Evolutionary conservation across 495 filamentous ascomycete species (phyloP).

Genomic region (Jackrogersella minutella): DNA sequence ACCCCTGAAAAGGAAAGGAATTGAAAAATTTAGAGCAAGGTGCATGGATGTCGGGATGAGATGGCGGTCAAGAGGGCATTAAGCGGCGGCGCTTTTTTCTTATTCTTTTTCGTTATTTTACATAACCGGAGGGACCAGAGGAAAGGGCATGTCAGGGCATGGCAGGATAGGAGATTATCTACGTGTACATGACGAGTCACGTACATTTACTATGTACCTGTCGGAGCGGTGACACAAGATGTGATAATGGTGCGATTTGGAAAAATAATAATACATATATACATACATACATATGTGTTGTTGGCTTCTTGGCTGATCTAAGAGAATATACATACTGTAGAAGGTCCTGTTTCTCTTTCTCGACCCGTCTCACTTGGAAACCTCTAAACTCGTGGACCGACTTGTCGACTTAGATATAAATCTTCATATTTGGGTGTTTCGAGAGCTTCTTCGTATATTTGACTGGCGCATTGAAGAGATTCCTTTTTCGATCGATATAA

Average conservation of each 20-base stretch:
- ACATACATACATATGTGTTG: too few relatives aligned
- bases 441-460: neutral
- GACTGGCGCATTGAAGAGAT: neutral
- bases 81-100: too few relatives aligned
- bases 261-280: neutral
- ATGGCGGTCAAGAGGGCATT: slow-evolving; percentile 20
- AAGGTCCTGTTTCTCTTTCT: slow-evolving; percentile 2
- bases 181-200: slow-evolving; percentile 17
- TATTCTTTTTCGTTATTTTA: neutral
- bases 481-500: too few relatives aligned
- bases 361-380: neutral
- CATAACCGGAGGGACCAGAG: neutral
- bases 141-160: neutral
- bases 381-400: neutral
- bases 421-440: slow-evolving; percentile 5
- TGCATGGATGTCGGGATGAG: slow-evolving; percentile 18
- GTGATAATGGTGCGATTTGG: neutral
- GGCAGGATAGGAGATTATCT: neutral
- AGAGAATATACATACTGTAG: slow-evolving; percentile 3
- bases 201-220: neutral
- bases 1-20: slow-evolving; percentile 1
- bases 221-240: slow-evolving; percentile 29
- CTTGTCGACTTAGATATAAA: neutral
- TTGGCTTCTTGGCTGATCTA: neutral
- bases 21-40: neutral